Percentiles rank a stretch among this genome's conserved stretches.
These are phyloP conservation scores for Gymnopilus junonius DNA, from an alignment of 768 basidiomycete genomes.

Conservation along the genomic window DNA sequence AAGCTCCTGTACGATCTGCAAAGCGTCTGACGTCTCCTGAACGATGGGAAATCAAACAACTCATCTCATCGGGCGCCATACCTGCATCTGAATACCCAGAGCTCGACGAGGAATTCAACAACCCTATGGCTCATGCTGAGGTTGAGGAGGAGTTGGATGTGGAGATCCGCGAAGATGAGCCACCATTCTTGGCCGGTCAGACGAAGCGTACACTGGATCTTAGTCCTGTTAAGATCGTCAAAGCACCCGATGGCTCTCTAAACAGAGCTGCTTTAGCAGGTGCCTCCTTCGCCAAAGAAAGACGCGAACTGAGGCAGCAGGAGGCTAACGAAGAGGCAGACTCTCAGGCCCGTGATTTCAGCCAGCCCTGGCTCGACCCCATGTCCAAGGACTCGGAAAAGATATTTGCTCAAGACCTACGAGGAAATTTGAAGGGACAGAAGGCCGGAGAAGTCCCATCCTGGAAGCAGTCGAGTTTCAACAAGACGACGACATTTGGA, in stretches of 20 bases:
- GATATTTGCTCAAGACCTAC: constrained; percentile 91
- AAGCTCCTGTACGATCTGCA: constrained; percentile 69
- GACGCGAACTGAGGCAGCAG: constrained; percentile 91
- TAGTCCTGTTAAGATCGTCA: constrained; percentile 97
- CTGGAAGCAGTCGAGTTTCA: constrained; percentile 93
- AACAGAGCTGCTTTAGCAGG: constrained; percentile 96
- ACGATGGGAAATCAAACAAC: constrained; percentile 99
- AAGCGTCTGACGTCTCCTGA: constrained; percentile 95
- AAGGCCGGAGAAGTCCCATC: constrained; percentile 81
- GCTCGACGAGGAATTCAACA: constrained; percentile 82
- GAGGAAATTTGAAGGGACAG: constrained; percentile 81
- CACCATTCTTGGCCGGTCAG: constrained; percentile 94
- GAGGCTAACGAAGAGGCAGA: constrained; percentile 95
- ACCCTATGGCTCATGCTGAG: constrained; percentile 79
- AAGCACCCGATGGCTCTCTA: constrained; percentile 96
- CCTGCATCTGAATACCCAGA: constrained; percentile 94
- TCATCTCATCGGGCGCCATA: constrained; percentile 93
- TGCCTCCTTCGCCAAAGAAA: constrained; percentile 92
- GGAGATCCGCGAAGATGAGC: constrained; percentile 96
- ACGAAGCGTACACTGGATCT: constrained; percentile 95
- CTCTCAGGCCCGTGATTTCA: constrained; percentile 93
- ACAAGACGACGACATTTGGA: constrained; percentile 95
- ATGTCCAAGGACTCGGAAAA: constrained; percentile 90
- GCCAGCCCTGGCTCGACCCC: constrained; percentile 96
- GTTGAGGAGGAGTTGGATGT: constrained; percentile 98